phyloP scores from a whole-genome alignment of 768 basidiomycete genomes.

The Tulasnella sp. region DNA sequence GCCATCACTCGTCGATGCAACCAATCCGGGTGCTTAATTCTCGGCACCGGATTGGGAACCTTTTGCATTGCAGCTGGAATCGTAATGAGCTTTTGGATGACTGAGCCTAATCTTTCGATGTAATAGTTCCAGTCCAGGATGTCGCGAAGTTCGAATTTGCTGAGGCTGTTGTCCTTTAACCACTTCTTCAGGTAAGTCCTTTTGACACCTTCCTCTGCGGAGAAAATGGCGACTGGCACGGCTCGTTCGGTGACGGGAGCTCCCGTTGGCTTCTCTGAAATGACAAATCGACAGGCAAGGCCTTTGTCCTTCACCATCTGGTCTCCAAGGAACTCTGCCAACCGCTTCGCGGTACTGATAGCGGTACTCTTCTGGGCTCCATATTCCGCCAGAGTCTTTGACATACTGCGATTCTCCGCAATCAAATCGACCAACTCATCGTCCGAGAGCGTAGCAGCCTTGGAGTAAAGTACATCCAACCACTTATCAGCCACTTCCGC shows the following conservation, averaged over 20 bases:
- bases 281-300: slow-evolving; percentile 96
- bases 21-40: slow-evolving; percentile 96
- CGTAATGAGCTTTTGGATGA: slow-evolving; percentile 97
- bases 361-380: slow-evolving; percentile 95
- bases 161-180: slow-evolving; percentile 84
- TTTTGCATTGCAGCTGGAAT: slow-evolving; percentile 99
- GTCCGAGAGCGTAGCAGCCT: slow-evolving; percentile 70
- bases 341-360: slow-evolving; percentile 86
- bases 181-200: slow-evolving; percentile 84
- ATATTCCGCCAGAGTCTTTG: slow-evolving; percentile 90
- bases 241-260: slow-evolving; percentile 96
- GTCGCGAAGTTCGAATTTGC: slow-evolving; percentile 79
- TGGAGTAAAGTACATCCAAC: slow-evolving; percentile 88
- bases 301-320: slow-evolving; percentile 99
- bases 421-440: slow-evolving; percentile 95
- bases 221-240: slow-evolving; percentile 94
- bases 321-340: slow-evolving; percentile 93
- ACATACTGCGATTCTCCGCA: slow-evolving; percentile 97
- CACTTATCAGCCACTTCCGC: slow-evolving; percentile 91
- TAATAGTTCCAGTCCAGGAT: slow-evolving; percentile 99
- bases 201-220: slow-evolving; percentile 85
- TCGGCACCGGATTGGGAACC: slow-evolving; percentile 88
- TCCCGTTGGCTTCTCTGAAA: slow-evolving; percentile 82
- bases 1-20: slow-evolving; percentile 80
- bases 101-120: slow-evolving; percentile 91